Evolutionary conservation across 2,329 filamentous ascomycete genomes (phyloP), one percentile per base, ranked within the genome.

Genomic region (Aspergillus unguis): DNA sequence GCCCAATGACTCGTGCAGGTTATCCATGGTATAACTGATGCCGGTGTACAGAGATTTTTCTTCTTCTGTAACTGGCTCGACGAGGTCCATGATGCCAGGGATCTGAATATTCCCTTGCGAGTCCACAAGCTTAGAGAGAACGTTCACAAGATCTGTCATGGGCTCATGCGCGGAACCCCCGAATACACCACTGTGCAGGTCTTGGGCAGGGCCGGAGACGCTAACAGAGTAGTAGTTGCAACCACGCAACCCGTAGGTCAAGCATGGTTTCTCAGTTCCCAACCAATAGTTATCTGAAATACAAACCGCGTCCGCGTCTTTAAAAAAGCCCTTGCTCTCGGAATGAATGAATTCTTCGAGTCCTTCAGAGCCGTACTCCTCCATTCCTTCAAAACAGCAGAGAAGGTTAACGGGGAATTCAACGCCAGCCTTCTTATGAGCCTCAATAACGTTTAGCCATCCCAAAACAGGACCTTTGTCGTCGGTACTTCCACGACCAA

Each of bases 221-320:
- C 94, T 88, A 62, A 99, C 76, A 48, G 87, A 89, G 80, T 97
- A 99, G 82, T 99, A 99, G 79, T 95, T 97, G 85, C 90, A 95
- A 49, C 94, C 94, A 62, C 94, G 88, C 58, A 99, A 87, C 63
- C 94, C 94, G 72, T 99, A 99, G 7, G 94, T 99, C 67, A 99
- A 77, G 74, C 94, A 99, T 9, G 94, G 94, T 82, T 96, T 96
- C 81, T 97, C 91, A 5, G 94, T 97, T 54, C 94, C 94, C 37
- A 99, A 85, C 94, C 94, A 99, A 85, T 99, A 99, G 82, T 99
- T 99, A 75, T 99, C 94, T 44, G 90, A 96, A 70, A 99, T 99
- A 77, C 94, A 99, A 55, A 97, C 90, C 5, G 92, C 94, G 62
- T 99, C 94, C 33, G 91, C 85, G 65, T 96, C 92, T 67, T 90